phyloP scores from a whole-genome alignment of 2,329 filamentous ascomycete genomes.

The Calonectria multiphialidica region DNA sequence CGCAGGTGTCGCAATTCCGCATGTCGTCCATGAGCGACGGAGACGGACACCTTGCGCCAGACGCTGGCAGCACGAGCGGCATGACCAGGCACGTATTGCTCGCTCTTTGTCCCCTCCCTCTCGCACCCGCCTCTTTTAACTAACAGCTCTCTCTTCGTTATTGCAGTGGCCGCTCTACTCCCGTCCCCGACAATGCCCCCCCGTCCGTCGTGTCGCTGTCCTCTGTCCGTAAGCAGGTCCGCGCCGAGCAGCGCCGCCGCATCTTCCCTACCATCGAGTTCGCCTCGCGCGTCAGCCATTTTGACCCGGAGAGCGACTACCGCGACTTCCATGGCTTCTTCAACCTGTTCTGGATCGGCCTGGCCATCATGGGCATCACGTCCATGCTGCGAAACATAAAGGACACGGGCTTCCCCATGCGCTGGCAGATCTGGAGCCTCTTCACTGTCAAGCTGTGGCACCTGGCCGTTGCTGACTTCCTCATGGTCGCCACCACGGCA shows the following conservation, averaged over 20 bases:
- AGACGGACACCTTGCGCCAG: slow-evolving; percentile 50
- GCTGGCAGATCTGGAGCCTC: slow-evolving; percentile 87
- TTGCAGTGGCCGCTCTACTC: slow-evolving; percentile 82
- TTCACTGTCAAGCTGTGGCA: slow-evolving; percentile 93
- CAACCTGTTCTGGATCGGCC: slow-evolving; percentile 96
- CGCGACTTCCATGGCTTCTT: slow-evolving; percentile 98
- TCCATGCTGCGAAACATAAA: slow-evolving; percentile 94
- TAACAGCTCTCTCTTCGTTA: slow-evolving; percentile 4
- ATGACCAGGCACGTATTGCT: slow-evolving; percentile 57
- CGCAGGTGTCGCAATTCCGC: slow-evolving; percentile 59
- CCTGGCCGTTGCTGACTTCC: slow-evolving; percentile 82
- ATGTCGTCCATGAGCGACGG: slow-evolving; percentile 48
- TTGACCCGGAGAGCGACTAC: slow-evolving; percentile 92
- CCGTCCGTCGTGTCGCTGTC: slow-evolving; percentile 91
- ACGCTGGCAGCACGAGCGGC: slow-evolving; percentile 52
- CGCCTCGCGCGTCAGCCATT: slow-evolving; percentile 90
- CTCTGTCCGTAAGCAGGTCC: slow-evolving; percentile 83
- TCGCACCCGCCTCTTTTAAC: neutral
- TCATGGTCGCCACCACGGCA: slow-evolving; percentile 85
- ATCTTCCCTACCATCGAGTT: slow-evolving; percentile 96
- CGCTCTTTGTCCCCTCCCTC: neutral
- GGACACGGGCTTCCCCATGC: slow-evolving; percentile 89
- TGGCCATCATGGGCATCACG: slow-evolving; percentile 97
- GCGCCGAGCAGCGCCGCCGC: slow-evolving; percentile 83
- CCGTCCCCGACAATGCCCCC: slow-evolving; percentile 89